A percentile compares a stretch with the other conserved stretches of the same genome.
Evolutionary conservation across 257 asterid genomes (phyloP).

Genomic region (Jasminum sambac): DNA sequence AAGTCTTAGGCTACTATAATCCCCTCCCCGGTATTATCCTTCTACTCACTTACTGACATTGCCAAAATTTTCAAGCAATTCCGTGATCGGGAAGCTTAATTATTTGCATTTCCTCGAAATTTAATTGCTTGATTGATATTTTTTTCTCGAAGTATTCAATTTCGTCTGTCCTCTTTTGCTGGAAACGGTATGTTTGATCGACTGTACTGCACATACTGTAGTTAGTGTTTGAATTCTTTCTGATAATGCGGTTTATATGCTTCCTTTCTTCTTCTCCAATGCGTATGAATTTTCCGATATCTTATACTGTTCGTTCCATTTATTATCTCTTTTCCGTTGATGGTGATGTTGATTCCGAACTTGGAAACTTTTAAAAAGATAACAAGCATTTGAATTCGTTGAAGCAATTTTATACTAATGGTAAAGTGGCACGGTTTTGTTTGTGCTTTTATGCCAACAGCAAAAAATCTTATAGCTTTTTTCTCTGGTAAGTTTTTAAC

Average conservation of each 20-base stretch:
- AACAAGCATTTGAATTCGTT: neutral
- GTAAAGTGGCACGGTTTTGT: neutral
- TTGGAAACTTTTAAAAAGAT: neutral
- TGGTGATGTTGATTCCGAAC: neutral
- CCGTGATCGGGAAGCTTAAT: neutral
- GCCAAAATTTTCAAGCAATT: neutral
- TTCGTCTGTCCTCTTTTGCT: no score
- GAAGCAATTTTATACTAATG: neutral
- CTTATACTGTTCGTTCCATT: neutral
- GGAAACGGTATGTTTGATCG: no score
- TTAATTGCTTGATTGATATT: neutral
- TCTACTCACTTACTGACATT: neutral
- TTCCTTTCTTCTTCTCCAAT: neutral
- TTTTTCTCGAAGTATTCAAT: neutral
- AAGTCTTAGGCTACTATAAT: constrained; percentile 86
- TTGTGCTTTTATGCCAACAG: neutral
- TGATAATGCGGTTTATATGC: neutral
- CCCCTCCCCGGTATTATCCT: constrained; percentile 80
- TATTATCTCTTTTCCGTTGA: neutral
- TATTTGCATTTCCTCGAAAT: neutral
- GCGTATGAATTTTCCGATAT: neutral
- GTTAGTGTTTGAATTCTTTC: neutral
- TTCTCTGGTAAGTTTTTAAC: constrained; percentile 11
- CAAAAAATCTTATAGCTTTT: neutral
- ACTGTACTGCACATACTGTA: no score